A percentile compares a stretch with the other conserved stretches of the same genome.
phyloP scores from a whole-genome alignment of 2,329 filamentous ascomycete genomes.

The Penicillium sp. region DNA sequence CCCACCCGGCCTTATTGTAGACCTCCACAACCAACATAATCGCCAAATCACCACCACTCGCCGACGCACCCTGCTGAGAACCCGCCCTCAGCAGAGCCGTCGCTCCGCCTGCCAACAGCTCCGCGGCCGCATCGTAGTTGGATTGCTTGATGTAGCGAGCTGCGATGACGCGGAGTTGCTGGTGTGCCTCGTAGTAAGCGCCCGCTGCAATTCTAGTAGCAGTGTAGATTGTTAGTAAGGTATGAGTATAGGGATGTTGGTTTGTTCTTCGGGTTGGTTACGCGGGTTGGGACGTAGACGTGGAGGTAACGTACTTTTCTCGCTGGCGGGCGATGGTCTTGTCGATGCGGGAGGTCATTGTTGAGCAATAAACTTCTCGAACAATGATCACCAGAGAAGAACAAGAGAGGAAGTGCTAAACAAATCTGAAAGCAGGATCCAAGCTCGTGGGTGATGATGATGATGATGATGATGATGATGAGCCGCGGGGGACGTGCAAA shows the following conservation, averaged over 20 bases:
- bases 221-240: not conserved
- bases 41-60: conserved; percentile 86
- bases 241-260: too few relatives aligned
- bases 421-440: not conserved
- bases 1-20: conserved; percentile 82
- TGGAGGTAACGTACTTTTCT: conserved; percentile 59
- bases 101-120: conserved; percentile 82
- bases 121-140: conserved; percentile 82
- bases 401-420: not conserved
- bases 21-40: conserved; percentile 86
- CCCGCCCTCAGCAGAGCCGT: conserved; percentile 68
- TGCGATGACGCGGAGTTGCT: conserved; percentile 94
- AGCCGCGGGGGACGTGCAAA: conserved; percentile 20
- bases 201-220: conserved; percentile 78
- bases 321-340: conserved; percentile 76
- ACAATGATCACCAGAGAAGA: not conserved
- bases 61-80: conserved; percentile 81
- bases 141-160: conserved; percentile 87
- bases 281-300: not conserved
- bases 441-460: not conserved
- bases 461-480: conserved; percentile 3
- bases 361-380: not conserved
- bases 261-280: not conserved
- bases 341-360: conserved; percentile 57
- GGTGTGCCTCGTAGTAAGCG: conserved; percentile 96